A percentile compares a stretch with the other conserved stretches of the same genome.
Evolutionary conservation across 495 filamentous ascomycete genomes (phyloP).

Genomic region (Penicillium salamii): DNA sequence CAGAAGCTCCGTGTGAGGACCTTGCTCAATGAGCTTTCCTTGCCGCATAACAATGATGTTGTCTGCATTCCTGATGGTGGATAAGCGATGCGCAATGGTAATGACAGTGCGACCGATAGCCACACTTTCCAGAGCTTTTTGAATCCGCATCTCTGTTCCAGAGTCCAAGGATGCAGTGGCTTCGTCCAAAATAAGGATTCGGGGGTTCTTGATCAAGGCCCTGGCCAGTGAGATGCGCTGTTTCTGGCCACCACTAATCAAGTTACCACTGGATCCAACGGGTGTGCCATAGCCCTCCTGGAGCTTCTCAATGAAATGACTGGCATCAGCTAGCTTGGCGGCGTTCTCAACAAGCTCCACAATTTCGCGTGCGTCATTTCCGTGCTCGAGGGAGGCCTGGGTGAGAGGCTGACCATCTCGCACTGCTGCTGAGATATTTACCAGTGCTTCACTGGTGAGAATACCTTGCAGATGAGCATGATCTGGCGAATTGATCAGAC

Average conservation of each 20-base stretch:
- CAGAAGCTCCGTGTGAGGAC: slow-evolving; percentile 39
- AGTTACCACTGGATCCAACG: slow-evolving; percentile 50
- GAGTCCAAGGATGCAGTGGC: slow-evolving; percentile 62
- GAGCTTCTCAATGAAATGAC: slow-evolving; percentile 39
- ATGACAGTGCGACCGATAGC: slow-evolving; percentile 38
- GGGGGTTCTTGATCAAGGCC: slow-evolving; percentile 70
- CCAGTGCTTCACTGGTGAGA: slow-evolving; percentile 19
- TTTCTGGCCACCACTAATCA: slow-evolving; percentile 58
- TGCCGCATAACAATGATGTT: slow-evolving; percentile 60
- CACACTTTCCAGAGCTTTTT: slow-evolving; percentile 41
- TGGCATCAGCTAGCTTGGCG: slow-evolving; percentile 33
- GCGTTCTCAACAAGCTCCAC: slow-evolving; percentile 31
- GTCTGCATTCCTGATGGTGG: slow-evolving; percentile 53
- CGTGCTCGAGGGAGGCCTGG: slow-evolving; percentile 18
- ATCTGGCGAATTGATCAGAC: slow-evolving; percentile 51
- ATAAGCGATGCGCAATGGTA: slow-evolving; percentile 40
- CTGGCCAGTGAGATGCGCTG: slow-evolving; percentile 65
- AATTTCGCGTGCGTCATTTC: slow-evolving; percentile 26
- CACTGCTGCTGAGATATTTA: slow-evolving; percentile 24
- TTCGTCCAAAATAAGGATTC: slow-evolving; percentile 76
- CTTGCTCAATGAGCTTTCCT: slow-evolving; percentile 52
- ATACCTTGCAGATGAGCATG: slow-evolving; percentile 33
- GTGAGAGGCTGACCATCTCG: slow-evolving; percentile 27
- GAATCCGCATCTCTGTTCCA: slow-evolving; percentile 46
- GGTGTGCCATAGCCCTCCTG: slow-evolving; percentile 48